Base-by-base conservation (phyloP, 31 red algal genomes). In the Porphyra umbilicalis region DNA sequence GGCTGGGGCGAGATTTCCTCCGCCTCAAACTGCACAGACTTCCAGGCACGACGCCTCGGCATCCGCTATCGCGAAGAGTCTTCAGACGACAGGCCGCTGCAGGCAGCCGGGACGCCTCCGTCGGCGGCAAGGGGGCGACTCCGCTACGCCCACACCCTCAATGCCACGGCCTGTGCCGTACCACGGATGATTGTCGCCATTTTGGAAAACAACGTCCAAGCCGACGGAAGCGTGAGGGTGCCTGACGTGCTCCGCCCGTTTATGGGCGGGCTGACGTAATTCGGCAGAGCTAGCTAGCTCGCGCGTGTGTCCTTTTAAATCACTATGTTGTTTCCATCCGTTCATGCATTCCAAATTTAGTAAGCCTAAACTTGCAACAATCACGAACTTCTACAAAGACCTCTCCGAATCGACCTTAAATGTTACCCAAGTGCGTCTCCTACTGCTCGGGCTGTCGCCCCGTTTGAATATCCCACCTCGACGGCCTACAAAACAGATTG, bases 21-120 rank as follows among this genome's bases (percentile, higher is more conserved):
- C 33, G 89, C 90, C 14, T 90, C 85, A 35, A 96, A 99, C 78
- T 99, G 91, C 86, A 95, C 90, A 4, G 97, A 99, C 79, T 99
- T 94, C 79, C 97, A 99, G 82, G 94, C 97, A 33, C 85, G 97
- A 31, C 82, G 97, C 75, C 80, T 97, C 33, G 91, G 90, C 76
- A 94, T 97, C 81, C 85, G 94, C 36, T 99, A 96, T 79, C 75
- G 87, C 10, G 89, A 94, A 35, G 84, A 71, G n/a, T n/a, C n/a
- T n/a, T n/a, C n/a, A n/a, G n/a, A n/a, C n/a, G n/a, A n/a, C n/a
- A n/a, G 57, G 57, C 30, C 25, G 57, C 57, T 7, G n/a, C n/a
- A n/a, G n/a, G n/a, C n/a, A n/a, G n/a, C n/a, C n/a, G n/a, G n/a
- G 57, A 71, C 25, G 57, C 57, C 57, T 71, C 39, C 39, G 76